A percentile compares a stretch with the other conserved stretches of the same genome.
Evolutionary conservation across 495 filamentous ascomycete genomes (phyloP).

Genomic region (Neurospora sp.): DNA sequence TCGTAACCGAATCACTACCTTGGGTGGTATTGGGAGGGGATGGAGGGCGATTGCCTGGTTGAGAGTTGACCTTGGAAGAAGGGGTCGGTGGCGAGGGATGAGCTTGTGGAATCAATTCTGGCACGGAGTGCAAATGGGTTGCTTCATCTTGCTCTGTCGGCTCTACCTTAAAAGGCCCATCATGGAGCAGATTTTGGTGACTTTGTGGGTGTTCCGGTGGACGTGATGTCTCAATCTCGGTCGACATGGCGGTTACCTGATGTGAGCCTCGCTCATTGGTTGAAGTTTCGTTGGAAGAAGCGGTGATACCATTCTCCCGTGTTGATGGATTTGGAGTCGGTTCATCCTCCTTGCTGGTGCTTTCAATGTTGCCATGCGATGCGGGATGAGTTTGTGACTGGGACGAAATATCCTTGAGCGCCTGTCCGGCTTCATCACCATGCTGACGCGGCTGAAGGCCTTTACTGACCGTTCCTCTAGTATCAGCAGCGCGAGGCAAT

Average conservation of each 20-base stretch:
- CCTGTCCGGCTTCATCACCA: background rate
- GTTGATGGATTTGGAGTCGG: background rate
- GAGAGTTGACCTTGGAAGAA: background rate
- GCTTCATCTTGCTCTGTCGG: background rate
- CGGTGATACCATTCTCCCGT: background rate
- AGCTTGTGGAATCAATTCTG: background rate
- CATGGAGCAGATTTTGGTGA: background rate
- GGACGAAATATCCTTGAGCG: background rate
- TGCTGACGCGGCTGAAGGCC: background rate
- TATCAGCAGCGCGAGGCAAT: background rate
- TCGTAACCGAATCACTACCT: background rate
- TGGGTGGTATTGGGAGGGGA: background rate
- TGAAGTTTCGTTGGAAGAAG: background rate
- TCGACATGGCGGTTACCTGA: background rate
- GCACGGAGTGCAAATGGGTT: background rate
- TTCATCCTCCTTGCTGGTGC: background rate
- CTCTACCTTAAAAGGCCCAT: slow-evolving; percentile 2
- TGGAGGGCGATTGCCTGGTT: background rate
- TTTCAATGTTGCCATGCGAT: background rate
- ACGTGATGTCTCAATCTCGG: background rate
- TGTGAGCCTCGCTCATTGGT: background rate
- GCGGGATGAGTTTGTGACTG: background rate
- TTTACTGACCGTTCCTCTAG: background rate
- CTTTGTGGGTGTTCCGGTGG: background rate
- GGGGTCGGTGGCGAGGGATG: background rate